Conservation (phyloP, 2,329 filamentous ascomycete species). For the Stagonosporopsis tanaceti region DNA sequence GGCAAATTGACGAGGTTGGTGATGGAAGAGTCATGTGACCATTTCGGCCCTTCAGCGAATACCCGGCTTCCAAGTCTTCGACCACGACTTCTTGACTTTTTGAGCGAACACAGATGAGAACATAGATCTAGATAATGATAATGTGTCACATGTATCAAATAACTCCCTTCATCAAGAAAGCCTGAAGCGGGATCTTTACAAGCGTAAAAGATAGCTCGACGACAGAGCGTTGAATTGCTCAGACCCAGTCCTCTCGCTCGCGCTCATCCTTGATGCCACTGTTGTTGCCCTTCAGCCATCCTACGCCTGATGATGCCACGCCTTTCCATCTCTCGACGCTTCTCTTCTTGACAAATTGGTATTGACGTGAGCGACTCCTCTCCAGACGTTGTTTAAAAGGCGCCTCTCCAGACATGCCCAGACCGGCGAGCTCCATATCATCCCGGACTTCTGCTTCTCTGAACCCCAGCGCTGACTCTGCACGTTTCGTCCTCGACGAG, state of each 20-base stretch:
- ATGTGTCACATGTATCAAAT: background rate
- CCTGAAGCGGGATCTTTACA: background rate
- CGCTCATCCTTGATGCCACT: conserved; percentile 36
- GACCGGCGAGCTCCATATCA: conserved; percentile 44
- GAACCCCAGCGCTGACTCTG: conserved; percentile 43
- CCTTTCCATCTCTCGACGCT: conserved; percentile 47
- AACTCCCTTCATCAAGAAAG: background rate
- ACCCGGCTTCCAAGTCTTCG: background rate
- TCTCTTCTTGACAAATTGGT: conserved; percentile 43
- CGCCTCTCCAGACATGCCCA: conserved; percentile 34
- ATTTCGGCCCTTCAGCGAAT: background rate
- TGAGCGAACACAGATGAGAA: background rate
- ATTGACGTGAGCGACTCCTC: conserved; percentile 42
- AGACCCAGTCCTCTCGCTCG: conserved; percentile 40
- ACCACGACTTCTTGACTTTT: background rate
- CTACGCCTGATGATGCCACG: conserved; percentile 44
- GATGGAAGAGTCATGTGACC: background rate
- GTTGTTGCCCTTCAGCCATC: conserved; percentile 45
- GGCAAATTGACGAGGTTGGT: conserved; percentile 5
- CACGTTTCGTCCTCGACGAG: conserved; percentile 34
- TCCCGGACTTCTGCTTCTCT: conserved; percentile 48
- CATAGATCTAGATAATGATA: background rate
- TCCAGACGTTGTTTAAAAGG: conserved; percentile 45
- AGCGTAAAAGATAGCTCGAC: background rate
- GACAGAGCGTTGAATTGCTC: conserved; percentile 6